Evolutionary conservation across 305 asterid genomes (phyloP).

Genomic region (Fraxinus floribunda): DNA sequence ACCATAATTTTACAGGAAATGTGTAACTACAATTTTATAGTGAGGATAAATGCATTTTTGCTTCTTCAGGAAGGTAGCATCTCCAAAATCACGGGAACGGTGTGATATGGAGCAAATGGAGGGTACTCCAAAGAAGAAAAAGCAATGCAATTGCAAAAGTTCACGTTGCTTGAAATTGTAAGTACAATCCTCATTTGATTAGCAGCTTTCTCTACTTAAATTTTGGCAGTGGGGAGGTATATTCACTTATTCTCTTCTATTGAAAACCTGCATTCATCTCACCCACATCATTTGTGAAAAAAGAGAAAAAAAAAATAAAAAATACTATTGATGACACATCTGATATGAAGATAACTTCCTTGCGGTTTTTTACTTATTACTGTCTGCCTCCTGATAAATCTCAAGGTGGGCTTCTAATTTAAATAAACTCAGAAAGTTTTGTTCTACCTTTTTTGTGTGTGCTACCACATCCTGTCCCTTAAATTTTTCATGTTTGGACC

Average conservation of each 20-base stretch:
- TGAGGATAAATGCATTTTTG: conserved; percentile 1
- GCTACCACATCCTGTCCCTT: not conserved
- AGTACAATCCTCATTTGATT: conserved; percentile 32
- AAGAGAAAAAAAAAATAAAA: not conserved
- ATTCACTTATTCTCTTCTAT: not conserved
- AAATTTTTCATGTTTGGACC: not conserved
- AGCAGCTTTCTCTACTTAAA: not conserved
- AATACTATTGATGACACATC: not conserved
- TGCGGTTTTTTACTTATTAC: not conserved
- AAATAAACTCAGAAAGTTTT: not conserved
- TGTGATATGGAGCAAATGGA: conserved; percentile 35
- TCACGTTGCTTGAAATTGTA: conserved; percentile 77
- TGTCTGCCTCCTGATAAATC: not conserved
- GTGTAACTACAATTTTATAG: not conserved
- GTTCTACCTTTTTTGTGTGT: not conserved
- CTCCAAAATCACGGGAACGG: conserved; percentile 44
- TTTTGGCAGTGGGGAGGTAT: not conserved
- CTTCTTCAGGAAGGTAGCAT: conserved; percentile 41
- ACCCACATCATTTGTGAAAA: not conserved
- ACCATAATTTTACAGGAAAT: conserved; percentile 5
- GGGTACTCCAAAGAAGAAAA: conserved; percentile 67
- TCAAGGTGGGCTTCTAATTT: not conserved
- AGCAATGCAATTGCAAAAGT: conserved; percentile 69
- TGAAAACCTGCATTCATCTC: not conserved
- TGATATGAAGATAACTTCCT: not conserved